Evolutionary conservation across 2,329 filamentous ascomycete genomes (phyloP).

Genomic region (Botrytis porri): DNA sequence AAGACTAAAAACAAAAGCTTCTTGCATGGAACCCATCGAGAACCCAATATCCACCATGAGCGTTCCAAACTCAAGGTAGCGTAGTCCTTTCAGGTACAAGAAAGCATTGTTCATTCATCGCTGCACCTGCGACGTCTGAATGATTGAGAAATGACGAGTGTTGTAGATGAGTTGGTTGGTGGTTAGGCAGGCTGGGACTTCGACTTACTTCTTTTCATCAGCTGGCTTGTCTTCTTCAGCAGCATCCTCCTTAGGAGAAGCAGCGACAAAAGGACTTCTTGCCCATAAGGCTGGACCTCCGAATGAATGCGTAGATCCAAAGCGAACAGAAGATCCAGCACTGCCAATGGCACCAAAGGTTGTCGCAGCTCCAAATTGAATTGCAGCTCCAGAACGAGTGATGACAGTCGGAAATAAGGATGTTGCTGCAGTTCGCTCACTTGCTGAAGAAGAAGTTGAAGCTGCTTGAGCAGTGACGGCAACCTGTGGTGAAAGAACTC

Average conservation of each 20-base stretch:
- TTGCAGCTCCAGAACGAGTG: neutral
- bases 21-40: neutral
- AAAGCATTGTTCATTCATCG: neutral
- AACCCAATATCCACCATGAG: conserved; percentile 5
- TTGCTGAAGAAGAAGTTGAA: neutral
- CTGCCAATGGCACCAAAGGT: neutral
- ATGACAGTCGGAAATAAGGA: too few relatives aligned
- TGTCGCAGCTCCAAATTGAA: neutral
- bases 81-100: neutral
- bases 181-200: neutral
- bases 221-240: neutral
- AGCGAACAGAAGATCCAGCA: neutral
- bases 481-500: neutral
- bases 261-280: neutral
- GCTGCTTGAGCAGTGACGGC: too few relatives aligned
- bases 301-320: neutral
- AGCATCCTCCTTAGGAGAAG: neutral
- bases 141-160: too few relatives aligned
- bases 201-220: neutral
- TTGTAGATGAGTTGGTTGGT: neutral
- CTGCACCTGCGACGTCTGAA: neutral
- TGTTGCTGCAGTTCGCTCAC: too few relatives aligned
- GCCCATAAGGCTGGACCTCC: neutral
- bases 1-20: neutral
- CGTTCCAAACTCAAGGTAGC: neutral